Base-by-base conservation (phyloP, 176 grass and related monocot genomes). In the Saccharum spontaneum region DNA sequence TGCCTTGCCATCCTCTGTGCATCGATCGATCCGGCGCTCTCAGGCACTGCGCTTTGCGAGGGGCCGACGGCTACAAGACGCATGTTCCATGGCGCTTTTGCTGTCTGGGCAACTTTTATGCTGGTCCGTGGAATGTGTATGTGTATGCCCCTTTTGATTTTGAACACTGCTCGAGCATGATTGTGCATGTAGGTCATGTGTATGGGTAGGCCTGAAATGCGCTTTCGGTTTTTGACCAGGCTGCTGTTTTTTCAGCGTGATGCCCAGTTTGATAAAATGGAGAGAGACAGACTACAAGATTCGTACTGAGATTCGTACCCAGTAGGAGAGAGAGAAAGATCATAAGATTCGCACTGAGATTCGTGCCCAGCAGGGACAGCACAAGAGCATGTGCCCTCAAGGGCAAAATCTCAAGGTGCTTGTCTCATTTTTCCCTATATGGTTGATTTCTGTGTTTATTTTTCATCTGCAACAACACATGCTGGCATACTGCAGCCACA, bases 21-120 rank as follows among this genome's bases (percentile, higher is more conserved):
- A 41, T 82, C 67, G 46, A 69, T 68, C 30, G 1, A 54, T 78
- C 73, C 88, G 57, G 55, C 15, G 67, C 44, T 9, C 41, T 78
- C 72, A 79, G 55, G 44, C 44, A 55, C 36, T 6, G 57, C 73
- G 30, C 84, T 83, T 83, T 80, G 80, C 49, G 62, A 84, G 76
- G 70, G 81, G 71, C 73, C 63, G 76, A 91, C 62, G 81, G 81
- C 85, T 87, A 80, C 75, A 87, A 81, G 76, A 84, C 63, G 85
- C 85, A 76, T 84, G 84, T 76, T 76, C 49, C 81, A 18, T 87
- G 85, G 24, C 36, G 85, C 81, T 81, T 91, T 87, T 77, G 80
- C 80, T 84, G 34, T 37, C 37, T 45, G 76, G 9, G 28, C 67
- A 62, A 64, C 87, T 84, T 80, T 86, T 83, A 28, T 57, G 65